A percentile compares a stretch with the other conserved stretches of the same genome.
These are phyloP conservation scores for Picea sitchensis DNA, from an alignment of 75 land plant genomes.

Conservation along the genomic window DNA sequence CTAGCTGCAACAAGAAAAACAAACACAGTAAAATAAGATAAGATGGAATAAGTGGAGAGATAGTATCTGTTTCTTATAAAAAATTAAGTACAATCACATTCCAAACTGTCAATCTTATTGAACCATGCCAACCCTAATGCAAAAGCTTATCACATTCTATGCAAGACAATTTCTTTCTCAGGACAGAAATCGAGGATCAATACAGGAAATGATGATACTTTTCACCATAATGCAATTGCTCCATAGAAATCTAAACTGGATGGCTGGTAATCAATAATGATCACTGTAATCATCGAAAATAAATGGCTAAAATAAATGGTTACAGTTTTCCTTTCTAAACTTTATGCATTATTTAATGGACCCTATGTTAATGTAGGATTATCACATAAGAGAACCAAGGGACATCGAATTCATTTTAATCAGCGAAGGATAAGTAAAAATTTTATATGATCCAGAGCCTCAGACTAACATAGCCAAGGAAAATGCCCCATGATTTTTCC, in stretches of 20 bases:
- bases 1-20: slow-evolving; percentile 60
- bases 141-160: background rate
- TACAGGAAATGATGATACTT: background rate
- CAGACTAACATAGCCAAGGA: background rate
- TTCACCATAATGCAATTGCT: background rate
- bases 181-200: background rate
- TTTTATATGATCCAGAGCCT: background rate
- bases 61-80: slow-evolving; percentile 1
- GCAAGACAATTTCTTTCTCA: background rate
- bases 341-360: background rate
- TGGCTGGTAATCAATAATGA: background rate
- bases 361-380: background rate
- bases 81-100: slow-evolving; percentile 8
- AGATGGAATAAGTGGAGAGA: background rate
- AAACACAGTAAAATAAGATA: background rate
- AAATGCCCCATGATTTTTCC: background rate
- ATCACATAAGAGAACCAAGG: background rate
- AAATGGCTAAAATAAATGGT: background rate
- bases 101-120: background rate
- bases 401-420: background rate
- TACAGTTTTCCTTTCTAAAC: background rate
- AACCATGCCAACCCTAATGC: background rate
- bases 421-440: background rate
- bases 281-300: background rate
- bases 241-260: background rate